A percentile compares a stretch with the other conserved stretches of the same genome.
Evolutionary conservation across 1,284 basidiomycete genomes (phyloP).

Genomic region (Ustilago esculenta): DNA sequence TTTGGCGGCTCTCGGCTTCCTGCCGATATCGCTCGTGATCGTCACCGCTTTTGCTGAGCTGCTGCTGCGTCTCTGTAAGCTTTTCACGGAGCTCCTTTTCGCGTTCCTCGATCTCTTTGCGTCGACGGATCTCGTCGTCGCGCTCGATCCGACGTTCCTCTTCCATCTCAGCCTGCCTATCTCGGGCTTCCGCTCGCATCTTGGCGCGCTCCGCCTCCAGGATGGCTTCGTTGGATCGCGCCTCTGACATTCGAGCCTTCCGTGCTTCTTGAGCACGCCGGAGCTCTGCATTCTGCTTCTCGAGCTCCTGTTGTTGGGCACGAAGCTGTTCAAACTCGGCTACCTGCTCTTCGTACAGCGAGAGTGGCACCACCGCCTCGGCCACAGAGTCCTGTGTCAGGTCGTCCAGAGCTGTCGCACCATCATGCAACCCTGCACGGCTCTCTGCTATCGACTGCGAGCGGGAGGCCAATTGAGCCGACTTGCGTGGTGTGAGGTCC

Average conservation of each 20-base stretch:
- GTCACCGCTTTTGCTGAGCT: constrained; percentile 69
- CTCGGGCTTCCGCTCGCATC: constrained; percentile 71
- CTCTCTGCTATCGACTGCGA: constrained; percentile 42
- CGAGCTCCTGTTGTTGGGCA: constrained; percentile 53
- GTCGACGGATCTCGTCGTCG: constrained; percentile 58
- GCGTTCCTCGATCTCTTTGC: constrained; percentile 50
- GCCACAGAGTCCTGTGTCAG: constrained; percentile 44
- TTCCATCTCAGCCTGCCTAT: constrained; percentile 70
- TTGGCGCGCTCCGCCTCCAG: constrained; percentile 69
- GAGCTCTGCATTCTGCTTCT: constrained; percentile 45
- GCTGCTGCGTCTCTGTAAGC: constrained; percentile 55
- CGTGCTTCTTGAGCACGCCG: constrained; percentile 39
- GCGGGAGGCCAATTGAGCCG: constrained; percentile 34
- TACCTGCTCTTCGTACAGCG: constrained; percentile 66
- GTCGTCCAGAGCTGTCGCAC: constrained; percentile 8
- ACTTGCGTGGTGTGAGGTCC: constrained; percentile 48
- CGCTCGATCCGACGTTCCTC: constrained; percentile 53
- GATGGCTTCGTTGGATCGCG: constrained; percentile 36
- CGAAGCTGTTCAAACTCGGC: constrained; percentile 64
- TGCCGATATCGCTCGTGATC: constrained; percentile 69
- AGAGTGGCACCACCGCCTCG: constrained; percentile 49
- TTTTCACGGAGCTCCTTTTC: constrained; percentile 39
- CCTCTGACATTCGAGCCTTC: constrained; percentile 38
- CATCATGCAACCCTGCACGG: constrained; percentile 20
- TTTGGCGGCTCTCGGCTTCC: constrained; percentile 62